Percentiles rank a stretch among this genome's conserved stretches.
These are phyloP conservation scores for Backusella psychrophila DNA, from an alignment of 192 early-diverging fungal genomes.

Conservation along the genomic window DNA sequence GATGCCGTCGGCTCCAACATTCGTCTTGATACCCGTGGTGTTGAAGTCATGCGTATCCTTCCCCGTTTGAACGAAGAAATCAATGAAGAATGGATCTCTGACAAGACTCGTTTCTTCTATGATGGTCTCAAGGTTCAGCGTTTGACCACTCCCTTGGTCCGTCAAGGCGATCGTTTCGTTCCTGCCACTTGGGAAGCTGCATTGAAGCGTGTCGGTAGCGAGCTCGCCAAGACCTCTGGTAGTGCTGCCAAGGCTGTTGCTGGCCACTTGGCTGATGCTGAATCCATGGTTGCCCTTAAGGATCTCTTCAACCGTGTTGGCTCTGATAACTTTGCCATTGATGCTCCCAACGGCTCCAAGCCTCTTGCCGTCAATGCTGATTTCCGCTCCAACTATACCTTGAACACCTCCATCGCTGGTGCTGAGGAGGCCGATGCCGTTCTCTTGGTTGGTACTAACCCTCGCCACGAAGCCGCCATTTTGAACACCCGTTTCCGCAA, in stretches of 20 bases:
- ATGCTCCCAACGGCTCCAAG: slow-evolving; percentile 53
- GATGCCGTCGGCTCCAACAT: slow-evolving; percentile 97
- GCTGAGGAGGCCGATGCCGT: slow-evolving; percentile 93
- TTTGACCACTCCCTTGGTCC: slow-evolving; percentile 88
- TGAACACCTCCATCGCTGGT: slow-evolving; percentile 82
- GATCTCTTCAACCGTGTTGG: slow-evolving; percentile 88
- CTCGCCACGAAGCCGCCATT: slow-evolving; percentile 93
- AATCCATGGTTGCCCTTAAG: slow-evolving; percentile 91
- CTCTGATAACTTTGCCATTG: slow-evolving; percentile 82
- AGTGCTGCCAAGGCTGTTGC: slow-evolving; percentile 80
- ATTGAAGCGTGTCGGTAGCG: slow-evolving; percentile 65
- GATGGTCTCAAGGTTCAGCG: slow-evolving; percentile 97
- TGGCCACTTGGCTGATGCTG: slow-evolving; percentile 91
- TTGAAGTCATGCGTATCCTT: slow-evolving; percentile 94
- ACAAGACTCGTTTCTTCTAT: slow-evolving; percentile 93
- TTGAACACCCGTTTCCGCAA: slow-evolving; percentile 96
- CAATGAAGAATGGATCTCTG: slow-evolving; percentile 99
- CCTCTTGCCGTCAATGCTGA: slow-evolving; percentile 60
- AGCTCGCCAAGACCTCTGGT: slow-evolving; percentile 57
- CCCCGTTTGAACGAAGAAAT: slow-evolving; percentile 97
- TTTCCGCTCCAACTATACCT: slow-evolving; percentile 86
- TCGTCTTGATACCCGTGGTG: slow-evolving; percentile 91
- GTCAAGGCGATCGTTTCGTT: slow-evolving; percentile 80
- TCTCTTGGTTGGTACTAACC: slow-evolving; percentile 92
- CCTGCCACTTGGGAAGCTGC: slow-evolving; percentile 87